These are phyloP conservation scores for Tolypocladium cylindrosporum DNA, from an alignment of 2,329 filamentous ascomycete species.

Conservation along the genomic window DNA sequence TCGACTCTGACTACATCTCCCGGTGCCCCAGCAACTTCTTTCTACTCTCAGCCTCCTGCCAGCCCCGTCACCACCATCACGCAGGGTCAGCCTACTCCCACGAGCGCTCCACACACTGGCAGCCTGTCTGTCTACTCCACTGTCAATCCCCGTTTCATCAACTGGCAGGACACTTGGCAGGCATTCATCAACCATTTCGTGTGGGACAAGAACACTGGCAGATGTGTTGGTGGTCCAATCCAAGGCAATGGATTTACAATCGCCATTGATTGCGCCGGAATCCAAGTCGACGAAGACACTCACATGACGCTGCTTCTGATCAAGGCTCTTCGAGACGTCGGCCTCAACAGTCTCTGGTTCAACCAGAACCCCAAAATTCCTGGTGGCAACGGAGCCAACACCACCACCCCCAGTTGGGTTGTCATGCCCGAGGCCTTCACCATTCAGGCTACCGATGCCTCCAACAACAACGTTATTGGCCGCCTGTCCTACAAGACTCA, in stretches of 20 bases:
- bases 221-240: constrained; percentile 20
- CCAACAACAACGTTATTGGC: constrained; percentile 21
- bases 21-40: constrained; percentile 21
- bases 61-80: constrained; percentile 13
- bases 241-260: constrained; percentile 26
- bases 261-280: constrained; percentile 24
- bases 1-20: constrained; percentile 22
- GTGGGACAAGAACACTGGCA: constrained; percentile 27
- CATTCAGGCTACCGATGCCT: constrained; percentile 21
- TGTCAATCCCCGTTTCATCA: constrained; percentile 28
- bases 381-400: constrained; percentile 17
- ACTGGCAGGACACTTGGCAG: constrained; percentile 28
- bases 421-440: constrained; percentile 28
- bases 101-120: constrained; percentile 16
- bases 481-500: constrained; percentile 26
- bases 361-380: constrained; percentile 28
- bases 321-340: constrained; percentile 26
- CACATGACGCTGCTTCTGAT: constrained; percentile 29
- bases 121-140: constrained; percentile 20
- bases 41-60: constrained; percentile 18
- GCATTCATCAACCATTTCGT: constrained; percentile 28
- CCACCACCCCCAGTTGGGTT: constrained; percentile 22
- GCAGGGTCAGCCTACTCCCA: constrained; percentile 19
- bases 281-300: constrained; percentile 26
- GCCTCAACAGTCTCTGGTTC: constrained; percentile 27